These are phyloP conservation scores for Aotearoamyces nothofagi DNA, from an alignment of 2,329 filamentous ascomycete genomes.

Conservation along the genomic window DNA sequence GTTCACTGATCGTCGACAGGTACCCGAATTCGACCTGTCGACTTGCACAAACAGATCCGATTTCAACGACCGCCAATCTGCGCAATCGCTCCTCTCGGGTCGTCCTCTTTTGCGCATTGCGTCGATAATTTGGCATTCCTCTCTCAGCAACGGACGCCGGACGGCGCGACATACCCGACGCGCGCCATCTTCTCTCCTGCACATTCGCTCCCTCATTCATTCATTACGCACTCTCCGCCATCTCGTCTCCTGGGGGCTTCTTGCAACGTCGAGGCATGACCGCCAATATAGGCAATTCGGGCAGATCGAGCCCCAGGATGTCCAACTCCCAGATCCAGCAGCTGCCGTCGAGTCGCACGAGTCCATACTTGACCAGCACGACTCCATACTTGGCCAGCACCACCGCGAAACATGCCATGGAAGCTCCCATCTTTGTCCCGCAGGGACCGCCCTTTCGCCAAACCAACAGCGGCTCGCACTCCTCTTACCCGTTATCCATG, in stretches of 20 bases:
- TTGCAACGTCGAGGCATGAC: background rate
- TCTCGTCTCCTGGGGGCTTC: background rate
- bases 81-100: background rate
- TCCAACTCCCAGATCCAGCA: no score
- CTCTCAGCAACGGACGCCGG: no score
- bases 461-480: constrained; percentile 13
- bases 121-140: no score
- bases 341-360: constrained; percentile 3
- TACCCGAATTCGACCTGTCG: background rate
- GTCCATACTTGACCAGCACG: constrained; percentile 3
- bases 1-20: constrained; percentile 1
- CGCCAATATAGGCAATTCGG: background rate
- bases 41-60: background rate
- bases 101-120: background rate
- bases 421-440: constrained; percentile 17
- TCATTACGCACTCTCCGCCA: background rate
- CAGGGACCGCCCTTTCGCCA: constrained; percentile 16
- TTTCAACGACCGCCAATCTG: background rate
- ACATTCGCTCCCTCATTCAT: background rate
- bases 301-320: no score
- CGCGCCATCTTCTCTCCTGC: background rate
- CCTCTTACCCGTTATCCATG: constrained; percentile 17
- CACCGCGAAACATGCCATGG: constrained; percentile 20
- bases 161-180: no score
- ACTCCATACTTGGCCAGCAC: constrained; percentile 4